A percentile compares a stretch with the other conserved stretches of the same genome.
phyloP scores from a whole-genome alignment of 352 stramenopile genomes.

The Phytophthora melonis region DNA sequence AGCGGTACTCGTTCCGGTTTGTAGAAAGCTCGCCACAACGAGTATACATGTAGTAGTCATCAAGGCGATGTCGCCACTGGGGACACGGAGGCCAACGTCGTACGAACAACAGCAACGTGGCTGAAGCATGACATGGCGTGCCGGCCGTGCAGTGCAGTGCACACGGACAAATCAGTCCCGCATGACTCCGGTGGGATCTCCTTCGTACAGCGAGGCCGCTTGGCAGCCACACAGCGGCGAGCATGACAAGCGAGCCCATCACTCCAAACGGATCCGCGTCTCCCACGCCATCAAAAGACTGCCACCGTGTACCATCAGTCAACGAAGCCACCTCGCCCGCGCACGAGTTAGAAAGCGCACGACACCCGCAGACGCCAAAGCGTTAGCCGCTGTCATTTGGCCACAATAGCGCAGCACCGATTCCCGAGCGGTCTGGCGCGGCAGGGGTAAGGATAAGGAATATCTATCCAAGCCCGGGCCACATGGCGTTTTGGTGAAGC shows the following conservation, averaged over 20 bases:
- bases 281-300: background rate
- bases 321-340: slow-evolving; percentile 14
- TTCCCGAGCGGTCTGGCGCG: background rate
- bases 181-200: slow-evolving; percentile 23
- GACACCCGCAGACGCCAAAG: slow-evolving; percentile 11
- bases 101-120: slow-evolving; percentile 21
- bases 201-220: slow-evolving; percentile 31
- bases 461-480: background rate
- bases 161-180: slow-evolving; percentile 30
- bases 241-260: slow-evolving; percentile 12
- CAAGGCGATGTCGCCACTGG: slow-evolving; percentile 5
- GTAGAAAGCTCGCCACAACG: background rate
- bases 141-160: slow-evolving; percentile 10
- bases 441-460: background rate
- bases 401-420: background rate
- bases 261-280: slow-evolving; percentile 24
- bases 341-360: slow-evolving; percentile 2
- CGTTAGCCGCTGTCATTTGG: slow-evolving; percentile 2
- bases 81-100: background rate
- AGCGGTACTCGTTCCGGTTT: slow-evolving; percentile 6
- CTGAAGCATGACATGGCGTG: slow-evolving; percentile 19
- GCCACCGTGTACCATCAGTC: slow-evolving; percentile 1
- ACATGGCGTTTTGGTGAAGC: slow-evolving; percentile 27
- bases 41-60: background rate
- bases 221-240: slow-evolving; percentile 21